Percentiles rank a stretch among this genome's conserved stretches.
phyloP scores from a whole-genome alignment of 352 stramenopile genomes.

The Aphanomyces invadans region DNA sequence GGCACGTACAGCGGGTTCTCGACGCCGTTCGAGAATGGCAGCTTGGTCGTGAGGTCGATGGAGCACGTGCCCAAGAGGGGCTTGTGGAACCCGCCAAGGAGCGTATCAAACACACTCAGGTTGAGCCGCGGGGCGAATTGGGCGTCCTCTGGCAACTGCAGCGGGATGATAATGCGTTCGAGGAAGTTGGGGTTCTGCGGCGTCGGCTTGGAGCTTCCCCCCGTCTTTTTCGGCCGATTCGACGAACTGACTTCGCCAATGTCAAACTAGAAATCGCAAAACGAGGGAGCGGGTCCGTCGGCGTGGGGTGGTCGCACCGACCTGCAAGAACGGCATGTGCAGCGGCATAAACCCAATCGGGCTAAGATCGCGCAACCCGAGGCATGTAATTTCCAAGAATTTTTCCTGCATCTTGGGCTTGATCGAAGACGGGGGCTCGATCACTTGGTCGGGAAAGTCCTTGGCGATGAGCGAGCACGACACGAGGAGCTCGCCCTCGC shows the following conservation, averaged over 20 bases:
- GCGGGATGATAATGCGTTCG: conserved; percentile 70
- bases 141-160: conserved; percentile 77
- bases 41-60: conserved; percentile 65
- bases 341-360: conserved; percentile 78
- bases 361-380: conserved; percentile 67
- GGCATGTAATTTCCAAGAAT: conserved; percentile 72
- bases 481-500: conserved; percentile 69
- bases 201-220: conserved; percentile 66
- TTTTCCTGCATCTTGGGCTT: conserved; percentile 48
- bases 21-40: conserved; percentile 55
- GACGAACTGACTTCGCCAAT: conserved; percentile 20
- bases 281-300: conserved; percentile 38
- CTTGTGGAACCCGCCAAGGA: conserved; percentile 79
- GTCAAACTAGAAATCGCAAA: conserved; percentile 7
- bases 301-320: conserved; percentile 81
- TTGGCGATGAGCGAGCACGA: conserved; percentile 71
- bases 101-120: conserved; percentile 75
- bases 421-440: conserved; percentile 56
- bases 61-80: conserved; percentile 68
- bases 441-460: conserved; percentile 43
- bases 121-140: conserved; percentile 79
- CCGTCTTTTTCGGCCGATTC: conserved; percentile 35
- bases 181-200: conserved; percentile 84
- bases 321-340: conserved; percentile 77
- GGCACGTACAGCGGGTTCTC: conserved; percentile 53